Evolutionary conservation across 1,284 basidiomycete species (phyloP).

Genomic region (Tilletiopsis washingtonensis): DNA sequence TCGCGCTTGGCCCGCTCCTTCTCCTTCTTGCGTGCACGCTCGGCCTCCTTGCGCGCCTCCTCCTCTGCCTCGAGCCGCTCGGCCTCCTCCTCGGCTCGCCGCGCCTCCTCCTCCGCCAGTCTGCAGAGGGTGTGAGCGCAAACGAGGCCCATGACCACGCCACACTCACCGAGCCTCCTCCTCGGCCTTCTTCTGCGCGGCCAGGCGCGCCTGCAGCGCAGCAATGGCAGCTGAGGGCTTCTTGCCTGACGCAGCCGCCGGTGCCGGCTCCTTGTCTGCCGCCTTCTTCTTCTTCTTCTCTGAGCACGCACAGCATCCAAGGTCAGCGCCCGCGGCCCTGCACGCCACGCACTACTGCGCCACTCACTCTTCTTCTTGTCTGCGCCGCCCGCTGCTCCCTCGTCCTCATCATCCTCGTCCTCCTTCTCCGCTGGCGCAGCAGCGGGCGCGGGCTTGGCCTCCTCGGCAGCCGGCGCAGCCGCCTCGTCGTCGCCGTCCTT

Average conservation of each 20-base stretch:
- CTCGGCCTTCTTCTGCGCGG: constrained; percentile 45
- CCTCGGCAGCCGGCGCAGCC: background rate
- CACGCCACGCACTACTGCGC: background rate
- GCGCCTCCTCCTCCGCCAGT: constrained; percentile 29
- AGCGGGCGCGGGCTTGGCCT: constrained; percentile 7
- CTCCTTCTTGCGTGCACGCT: constrained; percentile 40
- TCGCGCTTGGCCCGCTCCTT: constrained; percentile 44
- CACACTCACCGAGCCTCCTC: constrained; percentile 30
- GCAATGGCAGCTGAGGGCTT: constrained; percentile 39
- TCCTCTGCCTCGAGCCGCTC: constrained; percentile 44
- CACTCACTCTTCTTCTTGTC: constrained; percentile 40
- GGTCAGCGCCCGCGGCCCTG: background rate
- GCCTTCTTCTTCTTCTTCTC: constrained; percentile 18
- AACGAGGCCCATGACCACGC: background rate
- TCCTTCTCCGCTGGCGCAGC: too few relatives aligned
- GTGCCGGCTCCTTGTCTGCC: constrained; percentile 15
- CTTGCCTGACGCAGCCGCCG: constrained; percentile 26
- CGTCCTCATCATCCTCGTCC: constrained; percentile 16
- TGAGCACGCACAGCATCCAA: background rate
- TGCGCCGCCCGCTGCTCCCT: constrained; percentile 7
- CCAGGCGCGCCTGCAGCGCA: constrained; percentile 42
- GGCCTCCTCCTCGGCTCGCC: constrained; percentile 37
- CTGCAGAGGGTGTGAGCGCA: background rate
- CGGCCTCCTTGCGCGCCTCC: constrained; percentile 42
- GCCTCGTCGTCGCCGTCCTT: constrained; percentile 1